These are phyloP conservation scores for Parasitella parasitica DNA, from an alignment of 371 early-diverging fungal species.

Conservation along the genomic window DNA sequence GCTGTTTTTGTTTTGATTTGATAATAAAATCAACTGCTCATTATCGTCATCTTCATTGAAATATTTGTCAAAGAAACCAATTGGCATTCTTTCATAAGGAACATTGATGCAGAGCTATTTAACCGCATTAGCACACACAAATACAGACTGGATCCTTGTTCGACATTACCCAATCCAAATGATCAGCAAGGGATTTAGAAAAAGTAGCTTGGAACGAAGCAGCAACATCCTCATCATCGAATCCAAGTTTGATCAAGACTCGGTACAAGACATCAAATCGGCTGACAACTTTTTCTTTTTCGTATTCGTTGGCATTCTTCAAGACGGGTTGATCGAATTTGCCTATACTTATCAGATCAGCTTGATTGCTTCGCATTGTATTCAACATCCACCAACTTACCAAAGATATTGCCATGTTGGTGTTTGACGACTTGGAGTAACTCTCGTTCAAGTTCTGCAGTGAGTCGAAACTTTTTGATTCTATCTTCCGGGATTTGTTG, in stretches of 20 bases:
- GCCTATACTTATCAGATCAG: neutral
- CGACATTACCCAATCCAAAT: slow-evolving; percentile 59
- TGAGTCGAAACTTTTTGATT: slow-evolving; percentile 15
- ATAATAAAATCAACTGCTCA: neutral
- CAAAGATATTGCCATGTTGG: neutral
- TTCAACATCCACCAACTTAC: neutral
- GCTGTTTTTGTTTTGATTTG: neutral
- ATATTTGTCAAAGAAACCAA: slow-evolving; percentile 59
- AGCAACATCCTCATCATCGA: slow-evolving; percentile 46
- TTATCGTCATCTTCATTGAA: slow-evolving; percentile 41
- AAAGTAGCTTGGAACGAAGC: slow-evolving; percentile 46
- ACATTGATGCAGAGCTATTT: slow-evolving; percentile 53
- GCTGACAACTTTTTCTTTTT: slow-evolving; percentile 42
- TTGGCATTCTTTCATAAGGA: slow-evolving; percentile 58
- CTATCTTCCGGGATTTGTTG: neutral
- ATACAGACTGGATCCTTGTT: neutral
- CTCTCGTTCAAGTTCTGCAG: slow-evolving; percentile 22
- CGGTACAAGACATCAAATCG: slow-evolving; percentile 56
- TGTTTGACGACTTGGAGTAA: slow-evolving; percentile 24
- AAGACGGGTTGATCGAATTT: neutral
- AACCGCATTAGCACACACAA: neutral
- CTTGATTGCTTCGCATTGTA: neutral
- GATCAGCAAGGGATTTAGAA: slow-evolving; percentile 46
- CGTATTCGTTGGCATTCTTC: slow-evolving; percentile 6
- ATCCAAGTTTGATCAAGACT: slow-evolving; percentile 49